These are phyloP conservation scores for Calocera cornea DNA, from an alignment of 768 basidiomycete genomes.

Conservation along the genomic window DNA sequence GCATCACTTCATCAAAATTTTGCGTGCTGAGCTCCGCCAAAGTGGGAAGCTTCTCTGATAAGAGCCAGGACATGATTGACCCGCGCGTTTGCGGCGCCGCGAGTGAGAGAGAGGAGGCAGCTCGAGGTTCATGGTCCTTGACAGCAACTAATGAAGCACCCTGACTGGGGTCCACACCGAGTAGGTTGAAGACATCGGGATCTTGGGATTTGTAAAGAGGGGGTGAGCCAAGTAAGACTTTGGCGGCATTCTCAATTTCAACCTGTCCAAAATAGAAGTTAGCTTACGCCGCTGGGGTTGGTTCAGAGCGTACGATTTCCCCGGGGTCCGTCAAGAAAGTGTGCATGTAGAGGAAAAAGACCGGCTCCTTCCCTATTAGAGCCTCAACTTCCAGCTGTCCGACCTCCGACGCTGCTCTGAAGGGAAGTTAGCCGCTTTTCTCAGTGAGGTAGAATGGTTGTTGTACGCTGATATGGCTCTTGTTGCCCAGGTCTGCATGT, in stretches of 20 bases:
- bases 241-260: conserved; percentile 42
- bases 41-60: conserved; percentile 57
- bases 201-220: conserved; percentile 34
- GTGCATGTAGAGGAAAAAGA: conserved; percentile 47
- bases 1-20: conserved; percentile 78
- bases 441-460: conserved; percentile 21
- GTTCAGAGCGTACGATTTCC: conserved; percentile 24
- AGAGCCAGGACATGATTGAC: conserved; percentile 41
- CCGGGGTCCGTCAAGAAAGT: conserved; percentile 21
- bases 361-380: conserved; percentile 34
- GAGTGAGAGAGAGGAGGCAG: conserved; percentile 8
- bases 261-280: conserved; percentile 24
- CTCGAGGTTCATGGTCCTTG: conserved; percentile 7
- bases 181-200: conserved; percentile 23
- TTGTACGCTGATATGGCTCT: conserved; percentile 58
- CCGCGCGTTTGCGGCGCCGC: conserved; percentile 17
- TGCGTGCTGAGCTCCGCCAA: conserved; percentile 60
- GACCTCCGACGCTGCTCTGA: conserved; percentile 31
- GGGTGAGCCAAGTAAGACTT: conserved; percentile 37
- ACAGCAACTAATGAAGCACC: conserved; percentile 13
- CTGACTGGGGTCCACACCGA: conserved; percentile 20
- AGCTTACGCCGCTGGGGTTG: not conserved
- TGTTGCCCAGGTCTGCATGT: conserved; percentile 58
- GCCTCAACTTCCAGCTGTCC: conserved; percentile 28
- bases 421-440: not conserved